Evolutionary conservation across 2,329 filamentous ascomycete species (phyloP).

Genomic region (Chrysosporium keratinophilum): DNA sequence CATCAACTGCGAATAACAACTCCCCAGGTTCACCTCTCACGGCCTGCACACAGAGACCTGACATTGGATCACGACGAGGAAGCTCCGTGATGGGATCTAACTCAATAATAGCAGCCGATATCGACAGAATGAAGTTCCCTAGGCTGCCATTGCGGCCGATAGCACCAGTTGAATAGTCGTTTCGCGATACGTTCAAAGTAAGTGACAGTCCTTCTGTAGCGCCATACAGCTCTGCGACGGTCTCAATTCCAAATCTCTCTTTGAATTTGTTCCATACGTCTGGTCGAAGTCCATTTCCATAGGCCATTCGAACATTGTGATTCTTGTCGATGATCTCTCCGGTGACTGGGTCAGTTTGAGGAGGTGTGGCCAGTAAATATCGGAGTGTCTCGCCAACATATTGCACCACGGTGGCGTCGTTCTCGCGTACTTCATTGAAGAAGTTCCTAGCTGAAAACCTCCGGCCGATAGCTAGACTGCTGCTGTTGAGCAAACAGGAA

Average conservation of each 20-base stretch:
- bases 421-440: conserved; percentile 63
- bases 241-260: conserved; percentile 63
- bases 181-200: conserved; percentile 62
- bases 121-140: conserved; percentile 45
- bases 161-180: conserved; percentile 63
- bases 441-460: conserved; percentile 70
- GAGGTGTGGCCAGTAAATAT: conserved; percentile 60
- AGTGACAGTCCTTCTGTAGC: conserved; percentile 62
- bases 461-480: conserved; percentile 60
- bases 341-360: conserved; percentile 52
- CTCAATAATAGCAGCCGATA: conserved; percentile 49
- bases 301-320: conserved; percentile 62
- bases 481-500: conserved; percentile 49
- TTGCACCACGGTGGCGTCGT: conserved; percentile 64
- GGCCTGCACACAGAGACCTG: conserved; percentile 56
- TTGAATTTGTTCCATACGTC: conserved; percentile 81
- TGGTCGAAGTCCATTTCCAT: conserved; percentile 75
- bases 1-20: conserved; percentile 60
- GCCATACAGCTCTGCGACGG: conserved; percentile 71
- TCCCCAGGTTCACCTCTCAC: conserved; percentile 59
- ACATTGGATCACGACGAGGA: conserved; percentile 56
- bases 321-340: conserved; percentile 60
- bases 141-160: conserved; percentile 63
- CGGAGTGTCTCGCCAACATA: conserved; percentile 83
- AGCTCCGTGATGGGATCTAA: conserved; percentile 61